Evolutionary conservation across 2,329 filamentous ascomycete genomes (phyloP).

Genomic region (Fusarium incarnatum): DNA sequence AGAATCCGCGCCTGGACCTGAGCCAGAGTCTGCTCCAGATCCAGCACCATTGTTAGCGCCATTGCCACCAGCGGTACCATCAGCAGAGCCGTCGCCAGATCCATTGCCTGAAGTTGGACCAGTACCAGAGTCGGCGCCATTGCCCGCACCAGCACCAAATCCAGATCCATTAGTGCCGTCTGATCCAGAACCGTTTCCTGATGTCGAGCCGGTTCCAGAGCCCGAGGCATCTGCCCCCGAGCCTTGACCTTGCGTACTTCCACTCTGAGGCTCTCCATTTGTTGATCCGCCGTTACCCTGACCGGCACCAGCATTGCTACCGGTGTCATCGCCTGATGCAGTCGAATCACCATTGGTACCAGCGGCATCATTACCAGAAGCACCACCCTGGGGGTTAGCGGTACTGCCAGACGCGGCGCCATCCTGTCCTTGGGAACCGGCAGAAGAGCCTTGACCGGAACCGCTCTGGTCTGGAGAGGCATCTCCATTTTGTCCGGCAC

Average conservation of each 20-base stretch:
- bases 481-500: not conserved
- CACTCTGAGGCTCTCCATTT: not conserved
- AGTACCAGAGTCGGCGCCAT: not conserved
- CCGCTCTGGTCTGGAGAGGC: not conserved
- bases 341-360: not conserved
- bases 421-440: not conserved
- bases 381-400: not conserved
- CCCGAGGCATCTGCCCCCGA: not conserved
- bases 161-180: not conserved
- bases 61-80: not conserved
- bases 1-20: not conserved
- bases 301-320: rapidly evolving
- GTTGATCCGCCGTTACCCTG: not conserved
- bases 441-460: not conserved
- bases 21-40: not conserved
- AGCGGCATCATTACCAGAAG: not conserved
- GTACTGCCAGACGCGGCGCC: not conserved
- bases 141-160: not conserved
- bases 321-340: not conserved
- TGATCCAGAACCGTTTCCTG: not conserved
- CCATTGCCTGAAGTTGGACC: not conserved
- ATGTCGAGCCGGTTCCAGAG: not conserved
- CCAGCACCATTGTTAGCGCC: not conserved
- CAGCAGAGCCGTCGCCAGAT: not conserved
- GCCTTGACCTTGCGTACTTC: slow-evolving; percentile 10